Evolutionary conservation across 352 stramenopile genomes (phyloP).

Genomic region (Thraustotheca clavata): DNA sequence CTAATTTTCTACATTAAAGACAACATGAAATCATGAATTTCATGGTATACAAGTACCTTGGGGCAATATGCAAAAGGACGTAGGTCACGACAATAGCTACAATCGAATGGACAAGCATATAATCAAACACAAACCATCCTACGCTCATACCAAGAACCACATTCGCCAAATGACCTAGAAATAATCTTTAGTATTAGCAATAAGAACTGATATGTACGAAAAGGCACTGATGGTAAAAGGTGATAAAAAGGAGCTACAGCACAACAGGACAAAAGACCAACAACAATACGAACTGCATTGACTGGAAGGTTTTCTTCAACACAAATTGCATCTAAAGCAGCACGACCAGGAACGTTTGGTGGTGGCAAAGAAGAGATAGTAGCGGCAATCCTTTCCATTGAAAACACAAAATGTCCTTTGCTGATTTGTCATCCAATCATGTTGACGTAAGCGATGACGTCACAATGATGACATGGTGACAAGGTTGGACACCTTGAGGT

Average conservation of each 20-base stretch:
- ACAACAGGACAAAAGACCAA: slow-evolving; percentile 55
- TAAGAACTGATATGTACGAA: slow-evolving; percentile 32
- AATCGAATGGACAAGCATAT: slow-evolving; percentile 64
- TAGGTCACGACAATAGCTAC: slow-evolving; percentile 52
- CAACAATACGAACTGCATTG: slow-evolving; percentile 66
- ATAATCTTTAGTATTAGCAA: background rate
- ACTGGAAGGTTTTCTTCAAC: slow-evolving; percentile 65
- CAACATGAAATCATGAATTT: background rate
- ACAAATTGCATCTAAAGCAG: slow-evolving; percentile 54
- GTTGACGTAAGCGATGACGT: slow-evolving; percentile 2
- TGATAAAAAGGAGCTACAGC: slow-evolving; percentile 61
- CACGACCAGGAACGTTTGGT: slow-evolving; percentile 51
- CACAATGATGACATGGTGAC: too few species aligned
- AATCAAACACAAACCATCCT: slow-evolving; percentile 73
- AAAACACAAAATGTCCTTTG: background rate
- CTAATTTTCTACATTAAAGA: slow-evolving; percentile 3
- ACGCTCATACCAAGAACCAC: slow-evolving; percentile 45
- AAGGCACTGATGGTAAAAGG: slow-evolving; percentile 39
- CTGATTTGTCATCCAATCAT: background rate
- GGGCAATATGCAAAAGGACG: slow-evolving; percentile 50
- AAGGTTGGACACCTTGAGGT: too few species aligned
- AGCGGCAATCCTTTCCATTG: background rate
- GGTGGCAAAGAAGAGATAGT: slow-evolving; percentile 6
- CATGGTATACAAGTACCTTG: slow-evolving; percentile 29
- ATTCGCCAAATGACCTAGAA: slow-evolving; percentile 65